Evolutionary conservation across 768 basidiomycete species (phyloP), one percentile per base, ranked within the genome.

Genomic region (Leccinum sublutescens): DNA sequence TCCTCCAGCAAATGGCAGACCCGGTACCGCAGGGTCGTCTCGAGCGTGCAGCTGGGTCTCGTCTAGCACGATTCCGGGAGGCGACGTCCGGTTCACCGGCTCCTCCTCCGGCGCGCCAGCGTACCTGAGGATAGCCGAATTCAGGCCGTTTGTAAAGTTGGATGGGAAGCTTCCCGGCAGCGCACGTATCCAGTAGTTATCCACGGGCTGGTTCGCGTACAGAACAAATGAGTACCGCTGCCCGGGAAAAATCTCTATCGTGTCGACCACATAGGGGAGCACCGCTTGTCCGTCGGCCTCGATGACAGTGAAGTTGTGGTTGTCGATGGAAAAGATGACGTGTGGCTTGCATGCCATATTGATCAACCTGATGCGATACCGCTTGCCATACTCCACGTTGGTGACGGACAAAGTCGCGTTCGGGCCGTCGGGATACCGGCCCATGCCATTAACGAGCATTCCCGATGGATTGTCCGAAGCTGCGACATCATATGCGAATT

Each of bases 171-270:
- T 23, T 48, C 47, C 47, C 33, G 77, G 76, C 12, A 66, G 21
- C 3, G 76, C 76, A 15, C 76, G 76, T 51, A 77, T 73, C 76
- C 79, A 78, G 49, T 79, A 80, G 57, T 78, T 80, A 43, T 64
- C 69, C 27, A 76, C 58, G 0, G 70, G 62, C 45, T 74, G 68
- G 50, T 74, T 71, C 8, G 75, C 74, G 34, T 63, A 61, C 14
- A 80, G 60, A 11, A 82, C 67, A 61, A 82, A 71, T 0, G 82
- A 80, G 65, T 85, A 84, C 12, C 82, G 78, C 66, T 85, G 83
- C 1, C 76, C 82, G 15, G 75, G 71, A 56, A 75, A 81, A 34
- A 85, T 79, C 10, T 75, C 69, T 50, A 82, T 74, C 12, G 69
- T 65, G 54, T 80, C 76, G 3, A 79, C 76, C 1, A 57, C 60